These are phyloP conservation scores for Dentipellis fragilis DNA, from an alignment of 768 basidiomycete species.

Conservation along the genomic window DNA sequence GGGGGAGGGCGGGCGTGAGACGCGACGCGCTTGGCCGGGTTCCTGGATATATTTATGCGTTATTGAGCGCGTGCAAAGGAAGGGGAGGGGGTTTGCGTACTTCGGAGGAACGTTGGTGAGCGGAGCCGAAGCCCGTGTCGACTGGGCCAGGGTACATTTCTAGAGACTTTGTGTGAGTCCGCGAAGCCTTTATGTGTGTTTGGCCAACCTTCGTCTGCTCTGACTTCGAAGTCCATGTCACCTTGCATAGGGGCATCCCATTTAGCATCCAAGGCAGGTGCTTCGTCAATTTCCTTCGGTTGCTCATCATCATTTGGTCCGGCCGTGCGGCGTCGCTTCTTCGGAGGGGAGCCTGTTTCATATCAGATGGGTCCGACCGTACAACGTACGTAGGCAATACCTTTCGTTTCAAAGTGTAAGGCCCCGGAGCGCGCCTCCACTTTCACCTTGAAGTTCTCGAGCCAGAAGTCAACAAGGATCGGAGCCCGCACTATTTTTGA, in stretches of 20 bases:
- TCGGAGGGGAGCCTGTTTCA: slow-evolving; percentile 29
- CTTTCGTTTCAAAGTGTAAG: slow-evolving; percentile 28
- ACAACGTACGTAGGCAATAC: slow-evolving; percentile 14
- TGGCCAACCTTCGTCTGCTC: no score
- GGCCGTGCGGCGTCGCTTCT: slow-evolving; percentile 33
- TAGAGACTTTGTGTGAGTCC: neutral
- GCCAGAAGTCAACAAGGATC: slow-evolving; percentile 66
- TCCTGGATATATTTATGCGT: slow-evolving; percentile 35
- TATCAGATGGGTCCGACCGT: neutral
- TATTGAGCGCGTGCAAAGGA: neutral
- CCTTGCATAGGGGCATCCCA: neutral
- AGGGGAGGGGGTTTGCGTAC: slow-evolving; percentile 20
- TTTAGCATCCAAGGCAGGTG: neutral
- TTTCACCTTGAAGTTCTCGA: slow-evolving; percentile 58
- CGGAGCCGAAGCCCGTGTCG: slow-evolving; percentile 12
- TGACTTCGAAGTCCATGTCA: no score
- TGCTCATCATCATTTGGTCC: neutral
- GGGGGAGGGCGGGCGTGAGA: slow-evolving; percentile 45
- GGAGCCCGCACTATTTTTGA: slow-evolving; percentile 49
- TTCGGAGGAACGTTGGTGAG: slow-evolving; percentile 47
- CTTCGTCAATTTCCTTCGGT: neutral
- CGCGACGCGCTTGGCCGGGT: slow-evolving; percentile 76
- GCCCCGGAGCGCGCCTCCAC: slow-evolving; percentile 49
- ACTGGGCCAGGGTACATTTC: slow-evolving; percentile 4
- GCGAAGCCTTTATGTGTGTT: neutral